A percentile compares a stretch with the other conserved stretches of the same genome.
Conservation (phyloP, 73 alveolate species). For the Tetrahymena elliotti region DNA sequence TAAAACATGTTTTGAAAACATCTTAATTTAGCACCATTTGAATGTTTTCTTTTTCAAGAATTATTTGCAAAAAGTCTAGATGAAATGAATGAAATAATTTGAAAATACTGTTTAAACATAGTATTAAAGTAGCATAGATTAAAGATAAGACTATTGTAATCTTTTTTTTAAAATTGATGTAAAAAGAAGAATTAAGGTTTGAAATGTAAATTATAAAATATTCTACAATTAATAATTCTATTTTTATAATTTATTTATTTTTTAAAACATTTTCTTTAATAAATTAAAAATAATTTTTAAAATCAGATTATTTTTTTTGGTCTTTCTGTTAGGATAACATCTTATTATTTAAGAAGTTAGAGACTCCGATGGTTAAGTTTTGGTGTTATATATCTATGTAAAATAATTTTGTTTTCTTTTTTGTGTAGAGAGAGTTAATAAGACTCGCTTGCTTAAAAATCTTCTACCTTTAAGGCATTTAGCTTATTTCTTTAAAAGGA, state of each 20-base stretch:
- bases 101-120: no score
- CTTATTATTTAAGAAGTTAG: neutral
- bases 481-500: neutral
- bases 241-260: neutral
- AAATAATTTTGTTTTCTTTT: neutral
- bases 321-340: neutral
- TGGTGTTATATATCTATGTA: neutral
- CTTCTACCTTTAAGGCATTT: neutral
- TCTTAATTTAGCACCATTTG: no score
- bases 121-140: no score
- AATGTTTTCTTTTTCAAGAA: no score
- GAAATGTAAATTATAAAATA: no score
- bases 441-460: neutral
- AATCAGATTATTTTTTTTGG: neutral
- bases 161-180: no score
- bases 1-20: neutral
- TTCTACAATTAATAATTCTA: no score
- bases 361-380: neutral
- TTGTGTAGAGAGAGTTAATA: neutral
- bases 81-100: no score
- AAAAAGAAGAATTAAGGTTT: no score
- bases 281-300: no score
- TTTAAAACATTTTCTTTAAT: neutral
- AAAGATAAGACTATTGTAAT: no score
- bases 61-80: no score